These are phyloP conservation scores for Brassica incana DNA, from an alignment of 345 rosid species.

Conservation along the genomic window DNA sequence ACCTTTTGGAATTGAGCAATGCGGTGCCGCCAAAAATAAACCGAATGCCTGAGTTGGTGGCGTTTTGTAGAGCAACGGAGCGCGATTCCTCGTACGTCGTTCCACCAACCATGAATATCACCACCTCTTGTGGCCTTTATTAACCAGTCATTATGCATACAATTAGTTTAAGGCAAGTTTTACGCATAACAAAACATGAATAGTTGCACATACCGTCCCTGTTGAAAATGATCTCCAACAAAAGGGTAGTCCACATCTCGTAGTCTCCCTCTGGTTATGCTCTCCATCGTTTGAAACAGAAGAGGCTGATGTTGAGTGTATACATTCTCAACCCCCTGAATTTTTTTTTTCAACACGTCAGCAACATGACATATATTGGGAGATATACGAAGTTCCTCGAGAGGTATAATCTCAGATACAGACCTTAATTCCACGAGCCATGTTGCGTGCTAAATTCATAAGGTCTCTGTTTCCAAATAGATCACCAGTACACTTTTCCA, in stretches of 20 bases:
- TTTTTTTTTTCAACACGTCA: background rate
- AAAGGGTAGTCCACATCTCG: constrained; percentile 94
- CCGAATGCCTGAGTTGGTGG: constrained; percentile 75
- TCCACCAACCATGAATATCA: constrained; percentile 93
- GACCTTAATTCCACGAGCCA: too few relatives aligned
- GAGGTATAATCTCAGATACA: constrained; percentile 15
- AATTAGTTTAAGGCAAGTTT: background rate
- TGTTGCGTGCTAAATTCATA: constrained; percentile 92
- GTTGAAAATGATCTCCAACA: constrained; percentile 92
- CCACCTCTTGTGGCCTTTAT: constrained; percentile 86
- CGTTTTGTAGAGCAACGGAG: constrained; percentile 74
- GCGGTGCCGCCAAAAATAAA: constrained; percentile 83
- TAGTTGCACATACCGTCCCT: constrained; percentile 50
- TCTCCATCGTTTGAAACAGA: background rate
- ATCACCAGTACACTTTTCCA: constrained; percentile 90
- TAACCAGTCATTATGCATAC: background rate
- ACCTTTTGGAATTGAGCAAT: constrained; percentile 87
- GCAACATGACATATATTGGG: background rate
- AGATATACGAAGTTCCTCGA: constrained; percentile 5
- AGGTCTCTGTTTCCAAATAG: constrained; percentile 92
- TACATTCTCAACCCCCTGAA: background rate
- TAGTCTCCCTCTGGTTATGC: constrained; percentile 65
- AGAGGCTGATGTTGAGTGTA: background rate
- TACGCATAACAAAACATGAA: background rate
- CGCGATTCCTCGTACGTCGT: constrained; percentile 96